phyloP scores from a whole-genome alignment of 2,329 filamentous ascomycete genomes.

The Curvularia sp. region DNA sequence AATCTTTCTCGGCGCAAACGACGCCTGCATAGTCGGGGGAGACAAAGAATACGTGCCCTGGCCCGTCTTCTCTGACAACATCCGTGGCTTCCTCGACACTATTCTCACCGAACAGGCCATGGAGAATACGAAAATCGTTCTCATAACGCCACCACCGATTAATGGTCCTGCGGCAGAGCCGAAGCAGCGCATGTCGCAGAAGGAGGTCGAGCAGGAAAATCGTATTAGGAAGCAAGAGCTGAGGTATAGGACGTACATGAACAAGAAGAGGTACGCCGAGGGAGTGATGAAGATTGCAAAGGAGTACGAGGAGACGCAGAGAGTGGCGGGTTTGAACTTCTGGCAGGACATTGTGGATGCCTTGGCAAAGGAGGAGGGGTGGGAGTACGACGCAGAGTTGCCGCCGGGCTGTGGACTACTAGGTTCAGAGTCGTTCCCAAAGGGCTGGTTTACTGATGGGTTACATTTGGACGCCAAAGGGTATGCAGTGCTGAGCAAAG shows the following conservation, averaged over 20 bases:
- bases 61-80: constrained; percentile 44
- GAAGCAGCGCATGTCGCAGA: background rate
- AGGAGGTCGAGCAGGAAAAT: constrained; percentile 15
- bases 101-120: constrained; percentile 44
- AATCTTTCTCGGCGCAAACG: constrained; percentile 53
- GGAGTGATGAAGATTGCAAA: constrained; percentile 47
- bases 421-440: constrained; percentile 40
- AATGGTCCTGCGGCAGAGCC: constrained; percentile 31
- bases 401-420: constrained; percentile 49
- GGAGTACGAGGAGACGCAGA: constrained; percentile 44
- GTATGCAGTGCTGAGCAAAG: constrained; percentile 40
- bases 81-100: constrained; percentile 46
- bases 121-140: constrained; percentile 45
- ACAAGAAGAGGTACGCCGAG: constrained; percentile 51
- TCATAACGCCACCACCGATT: constrained; percentile 51
- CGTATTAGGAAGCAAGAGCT: constrained; percentile 21
- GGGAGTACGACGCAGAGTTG: constrained; percentile 39
- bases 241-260: constrained; percentile 48
- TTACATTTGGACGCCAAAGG: constrained; percentile 48
- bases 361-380: constrained; percentile 33
- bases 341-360: constrained; percentile 44
- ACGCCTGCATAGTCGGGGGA: constrained; percentile 43
- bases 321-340: constrained; percentile 46
- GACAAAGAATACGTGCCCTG: constrained; percentile 42
- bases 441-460: constrained; percentile 50